A percentile compares a stretch with the other conserved stretches of the same genome.
phyloP scores from a whole-genome alignment of 208 protist species.

The Endotrypanum monterogeii region DNA sequence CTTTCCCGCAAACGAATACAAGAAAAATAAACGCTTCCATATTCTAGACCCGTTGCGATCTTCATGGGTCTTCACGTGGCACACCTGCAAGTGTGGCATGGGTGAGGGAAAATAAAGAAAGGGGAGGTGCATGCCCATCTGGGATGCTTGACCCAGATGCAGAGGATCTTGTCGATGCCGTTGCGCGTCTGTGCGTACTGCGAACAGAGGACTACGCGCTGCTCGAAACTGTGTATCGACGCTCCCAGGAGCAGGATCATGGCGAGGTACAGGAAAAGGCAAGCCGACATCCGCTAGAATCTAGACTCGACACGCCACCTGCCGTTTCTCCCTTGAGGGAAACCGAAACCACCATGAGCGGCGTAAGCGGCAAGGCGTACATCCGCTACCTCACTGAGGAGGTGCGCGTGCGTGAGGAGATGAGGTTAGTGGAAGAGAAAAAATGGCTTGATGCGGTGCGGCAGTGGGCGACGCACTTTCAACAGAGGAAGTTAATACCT shows the following conservation, averaged over 20 bases:
- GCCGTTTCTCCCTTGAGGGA: not conserved
- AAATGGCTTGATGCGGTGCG: constrained; percentile 27
- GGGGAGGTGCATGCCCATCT: no score
- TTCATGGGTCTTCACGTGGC: not conserved
- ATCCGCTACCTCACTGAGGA: constrained; percentile 37
- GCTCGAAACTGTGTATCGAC: constrained; percentile 31
- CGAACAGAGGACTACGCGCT: constrained; percentile 52
- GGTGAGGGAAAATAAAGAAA: not conserved
- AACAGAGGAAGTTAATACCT: not conserved
- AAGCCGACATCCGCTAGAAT: not conserved
- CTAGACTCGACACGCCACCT: not conserved
- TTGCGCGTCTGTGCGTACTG: constrained; percentile 50
- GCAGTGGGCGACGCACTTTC: constrained; percentile 28
- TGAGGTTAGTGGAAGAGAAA: constrained; percentile 20
- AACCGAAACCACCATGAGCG: not conserved
- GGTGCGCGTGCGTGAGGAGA: constrained; percentile 39
- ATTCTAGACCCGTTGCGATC: not conserved
- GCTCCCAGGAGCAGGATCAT: not conserved
- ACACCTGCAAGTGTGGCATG: not conserved
- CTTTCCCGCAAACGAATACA: not conserved
- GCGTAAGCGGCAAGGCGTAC: constrained; percentile 16
- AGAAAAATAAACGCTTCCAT: not conserved
- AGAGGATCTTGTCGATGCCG: constrained; percentile 36
- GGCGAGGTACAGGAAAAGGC: not conserved
- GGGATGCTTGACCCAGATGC: constrained; percentile 40